Percentiles rank a stretch among this genome's conserved stretches.
Evolutionary conservation across 2,329 filamentous ascomycete species (phyloP).

Genomic region (Phoma sp.): DNA sequence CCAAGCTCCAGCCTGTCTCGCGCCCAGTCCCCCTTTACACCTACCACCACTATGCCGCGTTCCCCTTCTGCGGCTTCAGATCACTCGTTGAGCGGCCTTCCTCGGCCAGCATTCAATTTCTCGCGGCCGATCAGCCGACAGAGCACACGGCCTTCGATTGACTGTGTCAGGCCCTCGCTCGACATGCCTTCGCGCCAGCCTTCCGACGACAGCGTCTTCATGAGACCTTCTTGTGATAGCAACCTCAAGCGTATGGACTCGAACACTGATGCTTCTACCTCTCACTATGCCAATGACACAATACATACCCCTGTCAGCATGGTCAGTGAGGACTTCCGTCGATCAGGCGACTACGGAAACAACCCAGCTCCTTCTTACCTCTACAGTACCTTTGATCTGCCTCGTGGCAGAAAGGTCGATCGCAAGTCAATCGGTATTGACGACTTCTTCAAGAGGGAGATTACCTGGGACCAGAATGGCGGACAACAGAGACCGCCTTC

Average conservation of each 20-base stretch:
- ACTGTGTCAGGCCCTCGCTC: slow-evolving; percentile 43
- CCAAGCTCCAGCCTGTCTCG: slow-evolving; percentile 68
- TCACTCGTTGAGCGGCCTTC: slow-evolving; percentile 69
- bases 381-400: slow-evolving; percentile 83
- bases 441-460: slow-evolving; percentile 55
- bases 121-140: slow-evolving; percentile 84
- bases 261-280: slow-evolving; percentile 55
- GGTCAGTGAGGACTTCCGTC: slow-evolving; percentile 71
- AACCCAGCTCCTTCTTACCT: slow-evolving; percentile 75
- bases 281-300: slow-evolving; percentile 67
- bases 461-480: slow-evolving; percentile 65
- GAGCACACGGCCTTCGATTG: slow-evolving; percentile 59
- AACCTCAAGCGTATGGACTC: slow-evolving; percentile 49
- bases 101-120: slow-evolving; percentile 87
- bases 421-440: slow-evolving; percentile 55
- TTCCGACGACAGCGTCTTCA: slow-evolving; percentile 45
- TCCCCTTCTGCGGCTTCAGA: slow-evolving; percentile 89
- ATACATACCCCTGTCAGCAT: slow-evolving; percentile 74
- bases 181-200: slow-evolving; percentile 44
- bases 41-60: slow-evolving; percentile 65
- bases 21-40: slow-evolving; percentile 68
- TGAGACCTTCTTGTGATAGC: slow-evolving; percentile 49
- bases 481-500: slow-evolving; percentile 42
- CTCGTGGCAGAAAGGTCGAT: slow-evolving; percentile 80
- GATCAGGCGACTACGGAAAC: slow-evolving; percentile 57